phyloP scores from a whole-genome alignment of 257 asterid species.

The Coffea canephora region DNA sequence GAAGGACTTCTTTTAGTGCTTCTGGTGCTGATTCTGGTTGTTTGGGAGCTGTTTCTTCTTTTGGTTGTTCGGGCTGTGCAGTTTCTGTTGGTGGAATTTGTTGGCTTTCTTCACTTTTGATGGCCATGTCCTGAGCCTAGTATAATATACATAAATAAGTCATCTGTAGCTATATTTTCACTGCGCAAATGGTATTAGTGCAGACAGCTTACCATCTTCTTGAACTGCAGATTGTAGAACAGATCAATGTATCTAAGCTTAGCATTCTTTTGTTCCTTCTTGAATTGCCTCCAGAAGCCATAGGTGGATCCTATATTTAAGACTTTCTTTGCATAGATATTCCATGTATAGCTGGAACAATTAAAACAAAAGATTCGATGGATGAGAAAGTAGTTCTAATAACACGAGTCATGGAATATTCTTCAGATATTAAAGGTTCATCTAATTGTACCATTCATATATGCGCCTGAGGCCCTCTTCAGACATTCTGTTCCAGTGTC shows the following conservation, averaged over 20 bases:
- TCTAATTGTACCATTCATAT: slow-evolving; percentile 51
- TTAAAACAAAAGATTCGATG: not conserved
- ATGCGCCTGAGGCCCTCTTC: slow-evolving; percentile 66
- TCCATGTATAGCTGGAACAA: slow-evolving; percentile 77
- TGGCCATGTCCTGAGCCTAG: slow-evolving; percentile 51
- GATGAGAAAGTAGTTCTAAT: not conserved
- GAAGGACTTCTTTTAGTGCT: slow-evolving; percentile 14
- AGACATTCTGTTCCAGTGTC: slow-evolving; percentile 61
- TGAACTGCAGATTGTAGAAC: slow-evolving; percentile 67
- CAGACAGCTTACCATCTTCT: slow-evolving; percentile 51
- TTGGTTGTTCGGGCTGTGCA: slow-evolving; percentile 17
- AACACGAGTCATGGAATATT: no score
- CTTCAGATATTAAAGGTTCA: not conserved
- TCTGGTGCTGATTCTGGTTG: slow-evolving; percentile 11
- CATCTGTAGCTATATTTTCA: not conserved
- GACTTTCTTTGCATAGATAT: slow-evolving; percentile 75
- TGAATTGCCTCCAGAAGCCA: slow-evolving; percentile 70
- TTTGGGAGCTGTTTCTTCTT: slow-evolving; percentile 10
- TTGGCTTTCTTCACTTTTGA: slow-evolving; percentile 37
- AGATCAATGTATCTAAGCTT: slow-evolving; percentile 65
- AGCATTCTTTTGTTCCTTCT: slow-evolving; percentile 57
- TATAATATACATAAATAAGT: not conserved
- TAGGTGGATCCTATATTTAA: slow-evolving; percentile 71
- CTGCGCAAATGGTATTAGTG: not conserved
- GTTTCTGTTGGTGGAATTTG: slow-evolving; percentile 22